These are phyloP conservation scores for Lentinus tigrinus DNA, from an alignment of 768 basidiomycete genomes.

Conservation along the genomic window DNA sequence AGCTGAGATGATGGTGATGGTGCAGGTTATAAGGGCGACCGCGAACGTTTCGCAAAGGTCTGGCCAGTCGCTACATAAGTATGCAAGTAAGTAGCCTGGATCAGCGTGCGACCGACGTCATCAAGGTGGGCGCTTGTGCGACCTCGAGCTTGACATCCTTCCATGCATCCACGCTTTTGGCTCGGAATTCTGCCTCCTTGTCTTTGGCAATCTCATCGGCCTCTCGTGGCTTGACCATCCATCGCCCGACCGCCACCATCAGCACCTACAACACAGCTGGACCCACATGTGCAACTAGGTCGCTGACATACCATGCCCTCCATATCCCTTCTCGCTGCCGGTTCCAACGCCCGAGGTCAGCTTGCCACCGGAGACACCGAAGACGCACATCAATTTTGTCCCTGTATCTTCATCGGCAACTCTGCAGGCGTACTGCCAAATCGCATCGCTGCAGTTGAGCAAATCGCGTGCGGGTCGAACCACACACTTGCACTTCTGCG, in stretches of 20 bases:
- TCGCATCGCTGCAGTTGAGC: slow-evolving; percentile 33
- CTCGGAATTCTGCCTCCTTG: too few species aligned
- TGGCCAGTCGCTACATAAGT: too few species aligned
- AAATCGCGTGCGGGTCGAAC: slow-evolving; percentile 72
- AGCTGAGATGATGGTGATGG: not conserved
- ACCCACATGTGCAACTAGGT: too few species aligned
- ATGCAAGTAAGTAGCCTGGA: not conserved
- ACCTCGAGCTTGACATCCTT: too few species aligned
- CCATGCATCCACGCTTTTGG: too few species aligned
- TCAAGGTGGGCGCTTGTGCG: not conserved
- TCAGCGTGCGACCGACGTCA: not conserved
- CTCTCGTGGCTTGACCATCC: too few species aligned
- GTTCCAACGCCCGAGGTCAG: slow-evolving; percentile 51
- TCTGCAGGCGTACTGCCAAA: slow-evolving; percentile 26
- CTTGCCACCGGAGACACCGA: slow-evolving; percentile 39
- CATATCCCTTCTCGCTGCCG: slow-evolving; percentile 39
- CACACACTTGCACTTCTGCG: slow-evolving; percentile 71
- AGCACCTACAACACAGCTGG: not conserved
- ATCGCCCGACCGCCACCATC: not conserved
- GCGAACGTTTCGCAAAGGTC: too few species aligned
- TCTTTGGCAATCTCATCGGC: too few species aligned
- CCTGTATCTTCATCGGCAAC: slow-evolving; percentile 33
- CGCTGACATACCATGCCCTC: too few species aligned
- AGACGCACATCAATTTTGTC: slow-evolving; percentile 40
- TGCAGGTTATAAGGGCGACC: not conserved